phyloP scores from a whole-genome alignment of 2,329 filamentous ascomycete genomes.

The Aureobasidium pullulans region DNA sequence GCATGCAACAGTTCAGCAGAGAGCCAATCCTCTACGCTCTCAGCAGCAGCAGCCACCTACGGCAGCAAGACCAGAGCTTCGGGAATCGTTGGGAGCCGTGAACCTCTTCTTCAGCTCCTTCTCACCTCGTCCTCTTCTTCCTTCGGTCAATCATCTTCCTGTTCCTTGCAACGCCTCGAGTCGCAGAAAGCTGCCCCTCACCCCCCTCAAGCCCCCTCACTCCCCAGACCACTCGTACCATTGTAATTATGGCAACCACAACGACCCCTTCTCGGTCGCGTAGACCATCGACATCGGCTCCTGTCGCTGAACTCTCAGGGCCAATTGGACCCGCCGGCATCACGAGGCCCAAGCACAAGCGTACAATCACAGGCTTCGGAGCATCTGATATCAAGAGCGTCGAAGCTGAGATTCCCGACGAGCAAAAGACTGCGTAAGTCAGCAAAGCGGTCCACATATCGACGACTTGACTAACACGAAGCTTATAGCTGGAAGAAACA shows the following conservation, averaged over 20 bases:
- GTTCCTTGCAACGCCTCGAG: neutral
- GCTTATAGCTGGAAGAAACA: constrained; percentile 51
- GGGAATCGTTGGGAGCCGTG: neutral
- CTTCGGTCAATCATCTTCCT: constrained; percentile 8
- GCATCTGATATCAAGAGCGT: constrained; percentile 86
- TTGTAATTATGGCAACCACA: constrained; percentile 20
- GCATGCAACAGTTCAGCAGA: neutral
- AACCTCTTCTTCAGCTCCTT: constrained; percentile 5
- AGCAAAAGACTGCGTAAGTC: constrained; percentile 73
- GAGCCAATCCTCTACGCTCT: neutral
- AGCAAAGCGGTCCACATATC: neutral
- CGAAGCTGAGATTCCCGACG: constrained; percentile 84
- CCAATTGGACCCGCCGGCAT: constrained; percentile 74
- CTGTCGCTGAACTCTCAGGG: constrained; percentile 78
- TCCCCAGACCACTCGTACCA: neutral
- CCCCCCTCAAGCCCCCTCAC: neutral
- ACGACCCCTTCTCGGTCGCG: constrained; percentile 57
- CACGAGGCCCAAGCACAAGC: constrained; percentile 89
- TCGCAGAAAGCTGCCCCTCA: neutral
- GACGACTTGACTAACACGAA: constrained; percentile 16
- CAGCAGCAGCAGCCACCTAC: constrained; percentile 7
- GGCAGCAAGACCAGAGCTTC: constrained; percentile 2
- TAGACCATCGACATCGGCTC: constrained; percentile 71
- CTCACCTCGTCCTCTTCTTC: neutral
- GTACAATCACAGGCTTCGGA: constrained; percentile 92